phyloP scores from a whole-genome alignment of 495 filamentous ascomycete genomes.

The Neurospora sp. region DNA sequence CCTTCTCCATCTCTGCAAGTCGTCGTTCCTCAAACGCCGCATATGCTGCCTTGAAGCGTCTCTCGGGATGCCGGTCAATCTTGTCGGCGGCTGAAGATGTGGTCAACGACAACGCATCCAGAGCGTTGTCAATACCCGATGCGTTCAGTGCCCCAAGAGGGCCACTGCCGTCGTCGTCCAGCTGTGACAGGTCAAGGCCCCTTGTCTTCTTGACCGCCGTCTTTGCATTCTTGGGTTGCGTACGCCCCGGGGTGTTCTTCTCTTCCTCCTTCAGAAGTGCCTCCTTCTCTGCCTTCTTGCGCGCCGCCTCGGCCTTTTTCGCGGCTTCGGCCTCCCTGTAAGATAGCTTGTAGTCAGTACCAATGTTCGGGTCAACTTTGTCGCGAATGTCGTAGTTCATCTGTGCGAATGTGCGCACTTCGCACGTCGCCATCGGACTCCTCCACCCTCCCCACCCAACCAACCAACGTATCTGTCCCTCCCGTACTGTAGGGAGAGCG shows the following conservation, averaged over 20 bases:
- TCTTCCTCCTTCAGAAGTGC: slow-evolving; percentile 81
- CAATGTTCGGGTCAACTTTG: background rate
- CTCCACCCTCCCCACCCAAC: background rate
- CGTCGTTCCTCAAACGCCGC: slow-evolving; percentile 78
- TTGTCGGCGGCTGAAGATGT: slow-evolving; percentile 42
- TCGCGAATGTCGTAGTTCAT: slow-evolving; percentile 1
- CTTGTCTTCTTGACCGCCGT: slow-evolving; percentile 57
- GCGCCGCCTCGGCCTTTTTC: slow-evolving; percentile 76
- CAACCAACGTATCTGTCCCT: background rate
- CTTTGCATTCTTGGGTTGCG: slow-evolving; percentile 48
- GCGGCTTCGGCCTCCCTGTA: slow-evolving; percentile 69
- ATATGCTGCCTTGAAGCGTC: slow-evolving; percentile 79
- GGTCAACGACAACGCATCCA: slow-evolving; percentile 71
- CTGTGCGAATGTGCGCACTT: background rate
- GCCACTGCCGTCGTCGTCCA: slow-evolving; percentile 44
- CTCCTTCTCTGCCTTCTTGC: slow-evolving; percentile 82
- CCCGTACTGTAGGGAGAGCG: background rate
- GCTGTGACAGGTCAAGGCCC: slow-evolving; percentile 60
- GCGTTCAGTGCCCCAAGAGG: slow-evolving; percentile 53
- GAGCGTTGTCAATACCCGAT: slow-evolving; percentile 79
- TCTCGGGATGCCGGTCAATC: slow-evolving; percentile 78
- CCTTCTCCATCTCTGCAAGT: slow-evolving; percentile 72
- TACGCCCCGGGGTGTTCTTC: slow-evolving; percentile 52
- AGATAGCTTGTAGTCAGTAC: background rate
- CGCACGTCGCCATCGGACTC: background rate